A percentile compares a stretch with the other conserved stretches of the same genome.
Conservation (phyloP, 2,329 filamentous ascomycete species). For the Fusarium secorum region DNA sequence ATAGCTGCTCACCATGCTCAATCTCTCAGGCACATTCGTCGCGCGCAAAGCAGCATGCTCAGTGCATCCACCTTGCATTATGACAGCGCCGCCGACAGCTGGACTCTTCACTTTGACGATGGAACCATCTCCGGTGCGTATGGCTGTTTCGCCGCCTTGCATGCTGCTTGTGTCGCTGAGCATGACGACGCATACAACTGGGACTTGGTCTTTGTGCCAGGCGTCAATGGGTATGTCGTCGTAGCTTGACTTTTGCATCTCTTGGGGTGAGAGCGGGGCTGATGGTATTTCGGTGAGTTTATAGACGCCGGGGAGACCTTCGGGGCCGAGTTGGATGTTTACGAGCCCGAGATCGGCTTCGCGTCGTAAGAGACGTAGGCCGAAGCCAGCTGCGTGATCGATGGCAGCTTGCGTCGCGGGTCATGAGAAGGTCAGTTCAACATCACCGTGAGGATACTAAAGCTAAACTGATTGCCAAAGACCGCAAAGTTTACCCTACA, state of each 20-base stretch:
- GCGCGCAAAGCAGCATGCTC: not conserved
- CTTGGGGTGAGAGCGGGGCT: not conserved
- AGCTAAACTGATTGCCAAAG: not conserved
- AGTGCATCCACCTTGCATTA: not conserved
- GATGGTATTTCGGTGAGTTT: not conserved
- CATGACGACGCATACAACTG: conserved; percentile 25
- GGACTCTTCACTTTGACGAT: not conserved
- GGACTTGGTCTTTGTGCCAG: conserved; percentile 25
- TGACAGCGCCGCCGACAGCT: not conserved
- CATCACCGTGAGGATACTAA: fast-evolving
- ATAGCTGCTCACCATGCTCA: not conserved
- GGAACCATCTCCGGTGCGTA: not conserved
- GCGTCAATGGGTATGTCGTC: conserved; percentile 6
- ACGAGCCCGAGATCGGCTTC: not conserved
- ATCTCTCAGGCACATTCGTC: not conserved
- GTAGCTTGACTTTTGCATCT: not conserved
- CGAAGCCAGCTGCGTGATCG: not conserved
- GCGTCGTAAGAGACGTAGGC: not conserved
- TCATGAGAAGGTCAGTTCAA: not conserved
- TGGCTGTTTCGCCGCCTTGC: conserved; percentile 25
- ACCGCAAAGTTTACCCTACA: not conserved
- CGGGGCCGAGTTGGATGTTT: not conserved
- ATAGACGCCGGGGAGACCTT: not conserved
- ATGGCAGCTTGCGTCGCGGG: not conserved
- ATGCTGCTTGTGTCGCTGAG: conserved; percentile 24